Evolutionary conservation across 2,329 filamentous ascomycete genomes (phyloP).

Genomic region (Paraphaeosphaeria minitans): DNA sequence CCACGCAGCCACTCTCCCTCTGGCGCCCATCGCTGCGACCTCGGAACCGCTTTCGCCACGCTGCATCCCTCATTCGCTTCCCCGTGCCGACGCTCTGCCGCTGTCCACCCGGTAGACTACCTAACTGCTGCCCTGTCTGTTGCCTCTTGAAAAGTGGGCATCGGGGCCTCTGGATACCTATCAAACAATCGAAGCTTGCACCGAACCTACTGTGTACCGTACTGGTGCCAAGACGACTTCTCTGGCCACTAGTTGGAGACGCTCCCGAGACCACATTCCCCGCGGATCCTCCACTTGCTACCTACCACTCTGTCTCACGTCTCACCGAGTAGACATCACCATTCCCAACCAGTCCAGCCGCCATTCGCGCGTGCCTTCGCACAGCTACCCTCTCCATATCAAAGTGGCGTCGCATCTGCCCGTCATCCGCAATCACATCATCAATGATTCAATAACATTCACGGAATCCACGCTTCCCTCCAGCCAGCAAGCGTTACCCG

Average conservation of each 20-base stretch:
- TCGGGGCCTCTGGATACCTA: too few relatives aligned
- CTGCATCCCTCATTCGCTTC: neutral
- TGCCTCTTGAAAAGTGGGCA: too few relatives aligned
- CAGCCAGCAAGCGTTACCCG: slow-evolving; percentile 1
- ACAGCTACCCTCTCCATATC: neutral
- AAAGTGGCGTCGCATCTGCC: slow-evolving; percentile 14
- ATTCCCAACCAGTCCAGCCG: neutral
- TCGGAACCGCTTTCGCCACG: slow-evolving; percentile 4
- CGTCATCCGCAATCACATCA: slow-evolving; percentile 1
- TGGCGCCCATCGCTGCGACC: slow-evolving; percentile 1
- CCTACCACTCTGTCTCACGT: neutral
- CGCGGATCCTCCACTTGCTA: neutral
- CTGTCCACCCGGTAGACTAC: neutral
- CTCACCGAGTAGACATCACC: neutral
- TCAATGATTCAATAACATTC: slow-evolving; percentile 42
- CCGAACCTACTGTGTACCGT: too few relatives aligned
- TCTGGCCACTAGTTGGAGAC: neutral
- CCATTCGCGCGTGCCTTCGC: neutral
- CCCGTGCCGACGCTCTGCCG: slow-evolving; percentile 3
- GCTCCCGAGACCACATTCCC: neutral
- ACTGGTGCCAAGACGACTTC: slow-evolving; percentile 1
- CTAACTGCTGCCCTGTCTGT: neutral
- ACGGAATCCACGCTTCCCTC: slow-evolving; percentile 7
- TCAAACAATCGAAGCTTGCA: neutral
- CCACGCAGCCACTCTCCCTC: too few relatives aligned